Evolutionary conservation across 2,329 filamentous ascomycete species (phyloP).

Genomic region (Nakataea oryzae): DNA sequence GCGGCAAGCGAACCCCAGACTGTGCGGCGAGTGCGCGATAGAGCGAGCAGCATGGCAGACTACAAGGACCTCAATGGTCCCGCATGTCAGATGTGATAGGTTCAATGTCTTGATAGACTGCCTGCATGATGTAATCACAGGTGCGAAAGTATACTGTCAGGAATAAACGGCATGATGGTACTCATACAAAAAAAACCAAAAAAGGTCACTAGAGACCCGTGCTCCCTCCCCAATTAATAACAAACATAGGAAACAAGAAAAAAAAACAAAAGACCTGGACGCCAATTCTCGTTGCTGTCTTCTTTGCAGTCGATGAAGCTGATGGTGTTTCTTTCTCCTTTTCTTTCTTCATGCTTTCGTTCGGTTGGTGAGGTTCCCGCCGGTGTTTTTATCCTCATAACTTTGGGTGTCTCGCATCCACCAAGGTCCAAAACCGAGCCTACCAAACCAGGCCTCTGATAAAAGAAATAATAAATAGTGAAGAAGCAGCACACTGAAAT

Average conservation of each 20-base stretch:
- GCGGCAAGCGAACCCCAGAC: too few relatives aligned
- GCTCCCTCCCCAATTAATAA: not conserved
- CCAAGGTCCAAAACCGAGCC: not conserved
- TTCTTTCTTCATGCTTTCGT: not conserved
- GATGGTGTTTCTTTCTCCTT: not conserved
- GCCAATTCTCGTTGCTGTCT: not conserved
- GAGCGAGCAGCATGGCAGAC: too few relatives aligned
- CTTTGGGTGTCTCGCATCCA: not conserved
- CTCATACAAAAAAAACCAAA: not conserved
- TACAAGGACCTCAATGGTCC: too few relatives aligned
- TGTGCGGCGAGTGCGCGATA: too few relatives aligned
- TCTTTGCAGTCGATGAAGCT: not conserved
- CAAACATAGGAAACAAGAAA: slow-evolving; percentile 1
- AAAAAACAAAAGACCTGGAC: not conserved
- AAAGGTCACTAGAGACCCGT: not conserved
- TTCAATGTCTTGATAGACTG: too few relatives aligned
- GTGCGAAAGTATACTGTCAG: not conserved
- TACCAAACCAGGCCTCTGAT: not conserved
- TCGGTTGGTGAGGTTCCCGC: not conserved
- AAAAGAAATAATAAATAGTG: not conserved
- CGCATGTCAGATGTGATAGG: too few relatives aligned
- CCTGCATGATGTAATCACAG: too few relatives aligned
- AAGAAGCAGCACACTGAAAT: not conserved
- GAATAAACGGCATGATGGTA: not conserved
- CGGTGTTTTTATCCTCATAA: not conserved